These are phyloP conservation scores for Aspergillus pseudotamarii DNA, from an alignment of 2,329 filamentous ascomycete genomes.

Conservation along the genomic window DNA sequence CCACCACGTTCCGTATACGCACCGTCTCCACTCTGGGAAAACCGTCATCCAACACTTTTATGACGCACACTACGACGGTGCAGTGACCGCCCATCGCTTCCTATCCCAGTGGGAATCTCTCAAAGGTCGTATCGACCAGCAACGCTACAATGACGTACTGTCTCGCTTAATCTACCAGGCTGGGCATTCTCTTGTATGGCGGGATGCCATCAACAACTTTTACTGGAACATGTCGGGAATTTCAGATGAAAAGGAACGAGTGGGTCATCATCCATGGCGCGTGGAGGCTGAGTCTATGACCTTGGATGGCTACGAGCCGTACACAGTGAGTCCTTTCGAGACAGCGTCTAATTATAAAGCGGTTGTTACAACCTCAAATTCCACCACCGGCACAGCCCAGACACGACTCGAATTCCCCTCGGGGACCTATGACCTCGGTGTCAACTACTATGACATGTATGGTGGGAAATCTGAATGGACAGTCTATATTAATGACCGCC, in stretches of 20 bases:
- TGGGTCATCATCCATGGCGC: conserved; percentile 65
- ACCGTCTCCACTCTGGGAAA: conserved; percentile 63
- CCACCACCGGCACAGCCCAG: conserved; percentile 53
- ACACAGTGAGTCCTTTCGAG: conserved; percentile 61
- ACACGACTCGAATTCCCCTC: conserved; percentile 51
- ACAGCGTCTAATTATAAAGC: conserved; percentile 59
- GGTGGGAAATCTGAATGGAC: conserved; percentile 61
- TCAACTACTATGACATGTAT: conserved; percentile 68
- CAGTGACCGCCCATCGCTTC: conserved; percentile 64
- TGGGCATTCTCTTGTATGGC: conserved; percentile 71
- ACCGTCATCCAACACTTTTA: conserved; percentile 71
- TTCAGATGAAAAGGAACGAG: conserved; percentile 57
- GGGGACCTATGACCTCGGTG: conserved; percentile 64
- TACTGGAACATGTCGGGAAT: conserved; percentile 66
- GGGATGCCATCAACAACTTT: conserved; percentile 67
- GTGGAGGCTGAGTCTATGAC: conserved; percentile 70
- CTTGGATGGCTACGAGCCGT: conserved; percentile 59
- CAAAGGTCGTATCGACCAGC: conserved; percentile 58
- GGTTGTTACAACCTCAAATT: conserved; percentile 59
- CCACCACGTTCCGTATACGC: conserved; percentile 71
- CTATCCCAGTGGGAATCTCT: conserved; percentile 56
- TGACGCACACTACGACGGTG: conserved; percentile 63
- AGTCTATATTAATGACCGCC: conserved; percentile 55
- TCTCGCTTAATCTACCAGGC: conserved; percentile 67
- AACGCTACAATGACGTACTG: conserved; percentile 62